Base-by-base conservation (phyloP, 441 rosid species). In the Adansonia rubrostipa region DNA sequence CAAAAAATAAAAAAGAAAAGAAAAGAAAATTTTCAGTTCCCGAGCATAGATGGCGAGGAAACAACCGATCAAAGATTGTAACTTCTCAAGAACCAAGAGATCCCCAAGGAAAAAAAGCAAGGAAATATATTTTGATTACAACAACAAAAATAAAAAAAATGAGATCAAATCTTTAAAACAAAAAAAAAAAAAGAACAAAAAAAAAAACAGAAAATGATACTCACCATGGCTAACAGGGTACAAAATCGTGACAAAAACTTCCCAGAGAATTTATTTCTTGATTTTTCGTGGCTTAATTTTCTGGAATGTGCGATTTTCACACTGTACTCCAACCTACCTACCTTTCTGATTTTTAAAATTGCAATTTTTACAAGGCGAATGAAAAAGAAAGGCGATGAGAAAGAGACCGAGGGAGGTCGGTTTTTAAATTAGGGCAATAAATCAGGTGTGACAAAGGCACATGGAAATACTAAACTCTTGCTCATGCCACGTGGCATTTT, bases 141-240 rank as follows among this genome's bases (percentile, higher is more conserved):
- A 33, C 36, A 33, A 33, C 36, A 50, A 47, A 19, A 6, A 2
- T 4, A 58, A 6, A 70, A 4, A 60, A 56, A 60, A 19, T 3
- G 28, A 58, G 13, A 19, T 9, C 13, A 20, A 20, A 17, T 17
- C 5, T 3, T 10, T 24, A 24, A 24, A 24, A 24, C 28, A 24
- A 24, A 24, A 24, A 24, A 24, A 24, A 28, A 28, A 28, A 28
- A n/a, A n/a, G n/a, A n/a, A n/a, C n/a, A 40, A 44, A 10, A 24
- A 2, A 1, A 8, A n/a, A 47, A n/a, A 61, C 0, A n/a, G 5
- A 13, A 22, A 58, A 19, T 58, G 44, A 63, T 28, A 6, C 70
- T 48, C 48, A 75, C 78, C 78, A 75, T 75, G 71, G 36, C 69
- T 28, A 75, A 61, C 60, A 51, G 44, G 22, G 19, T 15, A 28